Evolutionary conservation across 345 rosid species (phyloP).

Genomic region (Capsella bursapastoris): DNA sequence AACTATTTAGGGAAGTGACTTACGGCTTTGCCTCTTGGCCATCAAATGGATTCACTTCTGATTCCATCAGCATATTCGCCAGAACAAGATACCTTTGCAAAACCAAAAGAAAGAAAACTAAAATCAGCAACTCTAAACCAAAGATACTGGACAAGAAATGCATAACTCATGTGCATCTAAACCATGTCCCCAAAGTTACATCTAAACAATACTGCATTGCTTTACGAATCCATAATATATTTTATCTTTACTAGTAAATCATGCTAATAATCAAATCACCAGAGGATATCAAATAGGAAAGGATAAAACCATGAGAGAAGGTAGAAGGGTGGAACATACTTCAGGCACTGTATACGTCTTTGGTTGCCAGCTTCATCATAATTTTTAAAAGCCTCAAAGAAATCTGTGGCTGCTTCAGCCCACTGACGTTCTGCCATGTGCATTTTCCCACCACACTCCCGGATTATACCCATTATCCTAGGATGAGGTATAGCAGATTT

Average conservation of each 20-base stretch:
- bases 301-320: background rate
- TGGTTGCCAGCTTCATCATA: slow-evolving; percentile 99
- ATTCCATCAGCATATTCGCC: slow-evolving; percentile 99
- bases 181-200: slow-evolving; percentile 18
- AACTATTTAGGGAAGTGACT: slow-evolving; percentile 42
- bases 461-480: slow-evolving; percentile 98
- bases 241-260: background rate
- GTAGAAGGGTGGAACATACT: slow-evolving; percentile 52
- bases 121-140: background rate
- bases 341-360: slow-evolving; percentile 95
- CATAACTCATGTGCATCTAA: background rate
- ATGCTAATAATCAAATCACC: slow-evolving; percentile 9
- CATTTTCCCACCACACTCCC: slow-evolving; percentile 99
- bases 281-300: background rate
- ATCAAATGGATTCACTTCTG: slow-evolving; percentile 99
- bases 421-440: slow-evolving; percentile 99
- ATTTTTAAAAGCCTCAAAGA: slow-evolving; percentile 99
- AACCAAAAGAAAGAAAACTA: slow-evolving; percentile 19
- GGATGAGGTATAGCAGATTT: slow-evolving; percentile 99
- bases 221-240: background rate
- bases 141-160: background rate
- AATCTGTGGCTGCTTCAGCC: slow-evolving; percentile 99
- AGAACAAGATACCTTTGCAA: slow-evolving; percentile 83
- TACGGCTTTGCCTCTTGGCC: slow-evolving; percentile 99
- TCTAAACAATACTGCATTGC: background rate